Evolutionary conservation across 2,329 filamentous ascomycete species (phyloP).

Genomic region (Fusarium cyanostomum): DNA sequence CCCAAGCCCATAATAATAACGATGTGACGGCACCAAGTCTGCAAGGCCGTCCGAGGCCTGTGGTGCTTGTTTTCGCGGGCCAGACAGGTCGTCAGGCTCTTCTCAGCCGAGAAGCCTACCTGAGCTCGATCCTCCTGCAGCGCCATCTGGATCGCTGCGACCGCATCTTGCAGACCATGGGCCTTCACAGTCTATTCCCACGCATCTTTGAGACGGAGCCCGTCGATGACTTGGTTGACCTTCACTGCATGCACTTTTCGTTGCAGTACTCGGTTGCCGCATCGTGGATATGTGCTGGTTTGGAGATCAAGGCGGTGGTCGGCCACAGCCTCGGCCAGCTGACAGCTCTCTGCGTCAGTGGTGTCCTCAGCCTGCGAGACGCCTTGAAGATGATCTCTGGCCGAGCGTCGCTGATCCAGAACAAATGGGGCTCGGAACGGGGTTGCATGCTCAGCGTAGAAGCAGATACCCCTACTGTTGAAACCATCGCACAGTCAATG

Average conservation of each 20-base stretch:
- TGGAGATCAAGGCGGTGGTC: conserved; percentile 26
- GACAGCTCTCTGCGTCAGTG: conserved; percentile 50
- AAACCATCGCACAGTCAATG: too few relatives aligned
- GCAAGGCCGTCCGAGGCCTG: too few relatives aligned
- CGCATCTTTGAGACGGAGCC: conserved; percentile 41
- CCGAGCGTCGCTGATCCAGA: background rate
- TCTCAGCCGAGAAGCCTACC: background rate
- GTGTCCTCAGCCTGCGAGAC: conserved; percentile 44
- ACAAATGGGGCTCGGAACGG: background rate
- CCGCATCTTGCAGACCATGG: conserved; percentile 18
- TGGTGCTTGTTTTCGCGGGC: background rate
- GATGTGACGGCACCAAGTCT: too few relatives aligned
- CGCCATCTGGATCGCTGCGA: background rate
- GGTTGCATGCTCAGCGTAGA: conserved; percentile 6
- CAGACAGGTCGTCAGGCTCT: background rate
- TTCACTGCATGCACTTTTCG: conserved; percentile 45
- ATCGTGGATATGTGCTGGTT: conserved; percentile 35
- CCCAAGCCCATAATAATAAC: too few relatives aligned
- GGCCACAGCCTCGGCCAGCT: conserved; percentile 56
- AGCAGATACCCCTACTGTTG: too few relatives aligned
- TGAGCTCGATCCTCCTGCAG: background rate
- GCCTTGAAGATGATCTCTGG: conserved; percentile 33
- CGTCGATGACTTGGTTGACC: conserved; percentile 40
- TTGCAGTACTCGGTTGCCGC: conserved; percentile 34
- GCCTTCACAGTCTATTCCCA: conserved; percentile 46